These are phyloP conservation scores for Candida sphagnicola DNA, from an alignment of 805 yeast species.

Conservation along the genomic window DNA sequence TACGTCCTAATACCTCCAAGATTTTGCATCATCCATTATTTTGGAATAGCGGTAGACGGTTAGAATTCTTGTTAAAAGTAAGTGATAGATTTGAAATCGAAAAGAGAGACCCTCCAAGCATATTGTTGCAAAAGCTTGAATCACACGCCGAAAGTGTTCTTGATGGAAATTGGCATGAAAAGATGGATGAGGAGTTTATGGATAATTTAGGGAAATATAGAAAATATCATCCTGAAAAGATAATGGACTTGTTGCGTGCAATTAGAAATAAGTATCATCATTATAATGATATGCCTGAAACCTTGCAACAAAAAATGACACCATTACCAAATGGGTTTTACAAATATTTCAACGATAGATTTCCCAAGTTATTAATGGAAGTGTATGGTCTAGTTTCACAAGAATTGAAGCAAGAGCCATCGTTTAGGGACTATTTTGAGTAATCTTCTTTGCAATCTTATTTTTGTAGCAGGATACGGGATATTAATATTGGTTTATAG, in stretches of 20 bases:
- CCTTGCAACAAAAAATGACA: slow-evolving; percentile 61
- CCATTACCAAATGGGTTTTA: slow-evolving; percentile 85
- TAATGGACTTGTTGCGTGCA: slow-evolving; percentile 86
- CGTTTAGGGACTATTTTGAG: slow-evolving; percentile 40
- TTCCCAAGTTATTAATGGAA: slow-evolving; percentile 77
- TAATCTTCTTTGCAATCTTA: not conserved
- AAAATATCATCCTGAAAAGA: slow-evolving; percentile 71
- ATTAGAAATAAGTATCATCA: slow-evolving; percentile 93
- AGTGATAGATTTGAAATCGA: slow-evolving; percentile 91
- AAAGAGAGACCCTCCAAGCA: slow-evolving; percentile 73
- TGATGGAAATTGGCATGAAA: slow-evolving; percentile 70
- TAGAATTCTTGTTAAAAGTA: slow-evolving; percentile 80
- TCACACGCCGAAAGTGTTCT: slow-evolving; percentile 43
- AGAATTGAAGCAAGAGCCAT: slow-evolving; percentile 61
- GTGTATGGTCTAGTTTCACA: slow-evolving; percentile 60
- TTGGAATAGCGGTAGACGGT: slow-evolving; percentile 70
- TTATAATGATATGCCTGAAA: slow-evolving; percentile 79
- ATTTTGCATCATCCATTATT: slow-evolving; percentile 85
- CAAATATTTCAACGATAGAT: slow-evolving; percentile 64
- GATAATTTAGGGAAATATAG: slow-evolving; percentile 88
- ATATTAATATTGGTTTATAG: not conserved
- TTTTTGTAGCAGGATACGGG: not conserved
- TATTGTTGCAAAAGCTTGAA: slow-evolving; percentile 54
- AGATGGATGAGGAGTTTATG: slow-evolving; percentile 69
- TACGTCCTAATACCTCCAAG: slow-evolving; percentile 65